Evolutionary conservation across 2,329 filamentous ascomycete species (phyloP), one percentile per base, ranked within the genome.

Genomic region (Fusarium tjaetaba): DNA sequence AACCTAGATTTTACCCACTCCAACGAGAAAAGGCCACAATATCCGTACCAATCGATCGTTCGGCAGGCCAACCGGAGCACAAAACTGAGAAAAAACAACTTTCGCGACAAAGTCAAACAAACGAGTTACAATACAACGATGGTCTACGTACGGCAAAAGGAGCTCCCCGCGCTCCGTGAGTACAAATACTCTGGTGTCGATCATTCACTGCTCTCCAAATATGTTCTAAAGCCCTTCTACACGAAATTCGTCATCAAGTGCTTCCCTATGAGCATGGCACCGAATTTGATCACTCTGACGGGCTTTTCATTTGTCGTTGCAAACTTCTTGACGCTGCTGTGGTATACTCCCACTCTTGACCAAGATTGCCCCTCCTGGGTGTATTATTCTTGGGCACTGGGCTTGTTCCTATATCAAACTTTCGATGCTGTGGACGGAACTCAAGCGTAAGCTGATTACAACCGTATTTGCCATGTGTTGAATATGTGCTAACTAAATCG

Each of bases 221-320:
- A 98, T 86, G 90, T 99, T 74, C 87, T 99, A 79, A 98, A 99
- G 88, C 96, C 96, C 13, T 99, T 98, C 85, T 99, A 98, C 87
- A 97, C 91, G 80, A 92, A 97, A 84, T 88, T 96, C 76, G 96
- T 97, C 79, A 97, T 99, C 86, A 91, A 96, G 73, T 93, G 92
- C 84, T 98, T 99, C 82, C 96, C 96, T 49, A 93, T 97, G 91
- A 93, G 88, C 81, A 98, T 99, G 95, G 96, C 96, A 82, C 91
- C 91, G 69, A 93, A 93, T 82, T 83, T 92, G 86, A 98, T 98
- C 81, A 98, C 96, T 26, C 87, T 98, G 58, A 93, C 92, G 9
- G 96, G 96, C 24, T 98, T 98, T 85, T 87, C 89, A 77, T 98
- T 99, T 80, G 91, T 99, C 77, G 88, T 98, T 71, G 84, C 91